phyloP scores from a whole-genome alignment of 2,329 filamentous ascomycete species.

The Penicillium sp. region DNA sequence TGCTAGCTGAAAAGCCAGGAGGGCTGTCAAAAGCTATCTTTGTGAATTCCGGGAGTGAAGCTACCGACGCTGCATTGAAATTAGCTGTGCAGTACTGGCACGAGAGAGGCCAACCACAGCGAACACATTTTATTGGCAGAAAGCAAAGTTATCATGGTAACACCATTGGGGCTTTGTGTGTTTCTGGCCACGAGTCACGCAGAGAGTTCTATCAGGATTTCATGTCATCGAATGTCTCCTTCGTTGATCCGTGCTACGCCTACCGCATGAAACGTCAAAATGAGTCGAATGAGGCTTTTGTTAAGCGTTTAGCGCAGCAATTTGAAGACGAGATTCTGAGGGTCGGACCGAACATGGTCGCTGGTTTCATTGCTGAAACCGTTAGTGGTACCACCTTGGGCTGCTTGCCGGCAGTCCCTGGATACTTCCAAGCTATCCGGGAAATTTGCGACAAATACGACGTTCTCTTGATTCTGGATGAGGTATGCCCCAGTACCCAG shows the following conservation, averaged over 20 bases:
- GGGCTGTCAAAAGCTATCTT: constrained; percentile 25
- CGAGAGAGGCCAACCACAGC: constrained; percentile 43
- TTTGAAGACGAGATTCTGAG: constrained; percentile 54
- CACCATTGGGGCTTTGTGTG: constrained; percentile 52
- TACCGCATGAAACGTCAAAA: constrained; percentile 39
- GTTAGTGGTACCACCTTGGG: constrained; percentile 56
- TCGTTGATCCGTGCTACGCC: constrained; percentile 37
- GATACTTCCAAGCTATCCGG: constrained; percentile 69
- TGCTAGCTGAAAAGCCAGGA: constrained; percentile 36
- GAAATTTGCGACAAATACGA: constrained; percentile 70
- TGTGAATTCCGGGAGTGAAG: constrained; percentile 49
- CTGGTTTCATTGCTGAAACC: constrained; percentile 51
- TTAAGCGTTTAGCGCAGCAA: constrained; percentile 47
- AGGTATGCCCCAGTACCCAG: constrained; percentile 49
- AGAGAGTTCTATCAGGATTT: constrained; percentile 39
- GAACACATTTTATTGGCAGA: constrained; percentile 50
- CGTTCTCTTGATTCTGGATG: constrained; percentile 72
- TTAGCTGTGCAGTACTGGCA: constrained; percentile 54
- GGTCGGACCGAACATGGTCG: constrained; percentile 48
- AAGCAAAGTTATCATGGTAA: constrained; percentile 57
- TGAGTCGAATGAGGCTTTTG: constrained; percentile 49
- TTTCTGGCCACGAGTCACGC: constrained; percentile 42
- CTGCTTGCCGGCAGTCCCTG: constrained; percentile 64
- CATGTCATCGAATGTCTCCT: constrained; percentile 31
- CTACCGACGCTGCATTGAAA: constrained; percentile 55